phyloP scores from a whole-genome alignment of 495 filamentous ascomycete genomes.

The Podospora bellae-mahoneyi region DNA sequence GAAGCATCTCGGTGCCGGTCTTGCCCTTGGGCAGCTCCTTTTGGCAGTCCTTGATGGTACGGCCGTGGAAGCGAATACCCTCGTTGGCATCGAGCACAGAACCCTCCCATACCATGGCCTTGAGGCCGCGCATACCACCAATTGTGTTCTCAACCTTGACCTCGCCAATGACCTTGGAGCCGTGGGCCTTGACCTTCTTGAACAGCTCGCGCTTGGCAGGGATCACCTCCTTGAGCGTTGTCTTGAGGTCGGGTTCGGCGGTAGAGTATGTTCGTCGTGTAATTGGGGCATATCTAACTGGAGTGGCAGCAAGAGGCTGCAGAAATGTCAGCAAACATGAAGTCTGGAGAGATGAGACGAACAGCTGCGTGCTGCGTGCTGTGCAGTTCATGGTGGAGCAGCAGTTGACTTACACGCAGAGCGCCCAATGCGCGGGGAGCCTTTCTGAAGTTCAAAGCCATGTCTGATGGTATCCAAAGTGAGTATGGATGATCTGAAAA shows the following conservation, averaged over 20 bases:
- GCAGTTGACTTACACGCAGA: conserved; percentile 47
- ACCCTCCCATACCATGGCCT: conserved; percentile 98
- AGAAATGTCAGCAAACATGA: not conserved
- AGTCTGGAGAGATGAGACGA: not conserved
- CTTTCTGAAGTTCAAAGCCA: conserved; percentile 31
- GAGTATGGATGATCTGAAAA: not conserved
- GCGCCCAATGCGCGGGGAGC: conserved; percentile 40
- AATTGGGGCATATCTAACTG: conserved; percentile 26
- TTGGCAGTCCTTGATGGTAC: conserved; percentile 97
- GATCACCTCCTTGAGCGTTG: conserved; percentile 74
- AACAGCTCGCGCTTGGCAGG: conserved; percentile 89
- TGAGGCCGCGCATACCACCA: conserved; percentile 95
- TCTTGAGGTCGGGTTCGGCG: conserved; percentile 82
- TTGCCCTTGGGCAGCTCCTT: conserved; percentile 87
- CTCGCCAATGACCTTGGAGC: conserved; percentile 80
- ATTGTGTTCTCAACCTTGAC: conserved; percentile 91
- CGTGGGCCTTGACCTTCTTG: conserved; percentile 83
- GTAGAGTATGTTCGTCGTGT: conserved; percentile 57
- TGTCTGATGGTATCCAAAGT: conserved; percentile 12
- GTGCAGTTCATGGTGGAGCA: not conserved
- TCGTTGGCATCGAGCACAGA: conserved; percentile 95
- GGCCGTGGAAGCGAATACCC: conserved; percentile 96
- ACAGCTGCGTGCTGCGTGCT: too few relatives aligned
- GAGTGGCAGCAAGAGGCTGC: conserved; percentile 36
- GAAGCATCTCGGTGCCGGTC: conserved; percentile 96